A percentile compares a stretch with the other conserved stretches of the same genome.
phyloP scores from a whole-genome alignment of 1,284 basidiomycete species.

The Ustilago curta region DNA sequence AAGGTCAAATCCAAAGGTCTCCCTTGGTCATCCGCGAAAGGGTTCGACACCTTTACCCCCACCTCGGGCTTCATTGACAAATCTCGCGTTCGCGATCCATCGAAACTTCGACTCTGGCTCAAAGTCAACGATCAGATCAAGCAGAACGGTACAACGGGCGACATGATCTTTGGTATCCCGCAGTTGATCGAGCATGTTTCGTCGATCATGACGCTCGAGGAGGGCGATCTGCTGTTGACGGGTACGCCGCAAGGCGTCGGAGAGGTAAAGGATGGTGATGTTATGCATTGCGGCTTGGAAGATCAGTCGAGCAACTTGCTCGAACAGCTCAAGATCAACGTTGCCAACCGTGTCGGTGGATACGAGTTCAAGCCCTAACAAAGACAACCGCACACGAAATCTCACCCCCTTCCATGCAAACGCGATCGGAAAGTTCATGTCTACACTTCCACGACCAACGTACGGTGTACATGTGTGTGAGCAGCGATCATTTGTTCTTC shows the following conservation, averaged over 20 bases:
- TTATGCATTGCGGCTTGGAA: conserved; percentile 80
- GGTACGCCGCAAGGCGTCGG: conserved; percentile 84
- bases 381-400: background rate
- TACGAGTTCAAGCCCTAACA: conserved; percentile 73
- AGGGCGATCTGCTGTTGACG: conserved; percentile 71
- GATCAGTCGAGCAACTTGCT: conserved; percentile 76
- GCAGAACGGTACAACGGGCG: conserved; percentile 84
- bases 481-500: conserved; percentile 19
- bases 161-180: conserved; percentile 95
- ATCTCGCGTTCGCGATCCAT: conserved; percentile 77
- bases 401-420: too few species aligned
- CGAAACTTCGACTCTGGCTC: conserved; percentile 81
- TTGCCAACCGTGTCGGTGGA: conserved; percentile 77
- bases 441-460: background rate
- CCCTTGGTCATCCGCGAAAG: conserved; percentile 93
- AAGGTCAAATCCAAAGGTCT: conserved; percentile 90
- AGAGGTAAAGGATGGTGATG: conserved; percentile 80
- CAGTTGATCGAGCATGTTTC: conserved; percentile 90
- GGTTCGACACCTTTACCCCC: conserved; percentile 89
- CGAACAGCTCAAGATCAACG: conserved; percentile 77
- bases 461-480: background rate
- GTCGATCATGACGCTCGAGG: conserved; percentile 94
- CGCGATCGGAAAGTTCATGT: background rate
- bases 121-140: conserved; percentile 86
- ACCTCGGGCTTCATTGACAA: conserved; percentile 83